Percentiles rank a stretch among this genome's conserved stretches.
Evolutionary conservation across 2,329 filamentous ascomycete genomes (phyloP).

Genomic region (Claviceps spartinae): DNA sequence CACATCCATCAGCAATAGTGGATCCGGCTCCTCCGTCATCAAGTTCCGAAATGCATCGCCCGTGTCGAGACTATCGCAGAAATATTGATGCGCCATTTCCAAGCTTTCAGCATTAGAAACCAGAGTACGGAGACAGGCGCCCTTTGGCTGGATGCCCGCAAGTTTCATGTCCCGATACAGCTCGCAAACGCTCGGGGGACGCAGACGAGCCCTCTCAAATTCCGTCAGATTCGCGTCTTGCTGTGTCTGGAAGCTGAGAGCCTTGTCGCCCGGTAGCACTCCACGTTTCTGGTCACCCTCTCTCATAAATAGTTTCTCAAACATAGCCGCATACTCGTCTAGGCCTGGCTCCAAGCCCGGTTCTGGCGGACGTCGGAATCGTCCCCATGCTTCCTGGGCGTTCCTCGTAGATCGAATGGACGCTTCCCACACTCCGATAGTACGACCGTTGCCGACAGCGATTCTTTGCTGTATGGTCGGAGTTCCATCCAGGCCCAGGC

Average conservation of each 20-base stretch:
- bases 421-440: conserved; percentile 35
- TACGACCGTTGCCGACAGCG: conserved; percentile 8
- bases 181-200: conserved; percentile 43
- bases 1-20: conserved; percentile 12
- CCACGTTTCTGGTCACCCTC: conserved; percentile 14
- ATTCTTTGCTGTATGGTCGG: conserved; percentile 41
- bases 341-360: conserved; percentile 21
- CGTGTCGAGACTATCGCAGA: conserved; percentile 27
- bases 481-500: conserved; percentile 32
- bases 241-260: conserved; percentile 29
- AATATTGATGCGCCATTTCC: conserved; percentile 33
- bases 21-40: conserved; percentile 12
- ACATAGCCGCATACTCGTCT: conserved; percentile 45
- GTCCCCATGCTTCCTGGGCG: conserved; percentile 45
- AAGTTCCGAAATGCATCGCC: conserved; percentile 8
- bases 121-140: conserved; percentile 40
- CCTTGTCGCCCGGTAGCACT: conserved; percentile 45
- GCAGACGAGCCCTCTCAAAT: conserved; percentile 49
- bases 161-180: conserved; percentile 46
- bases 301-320: conserved; percentile 36
- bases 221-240: conserved; percentile 40
- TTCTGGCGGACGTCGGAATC: conserved; percentile 27
- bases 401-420: conserved; percentile 46
- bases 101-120: conserved; percentile 37
- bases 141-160: conserved; percentile 33